Base-by-base conservation (phyloP, 164 flowering plant genomes). In the Taxillus chinensis region DNA sequence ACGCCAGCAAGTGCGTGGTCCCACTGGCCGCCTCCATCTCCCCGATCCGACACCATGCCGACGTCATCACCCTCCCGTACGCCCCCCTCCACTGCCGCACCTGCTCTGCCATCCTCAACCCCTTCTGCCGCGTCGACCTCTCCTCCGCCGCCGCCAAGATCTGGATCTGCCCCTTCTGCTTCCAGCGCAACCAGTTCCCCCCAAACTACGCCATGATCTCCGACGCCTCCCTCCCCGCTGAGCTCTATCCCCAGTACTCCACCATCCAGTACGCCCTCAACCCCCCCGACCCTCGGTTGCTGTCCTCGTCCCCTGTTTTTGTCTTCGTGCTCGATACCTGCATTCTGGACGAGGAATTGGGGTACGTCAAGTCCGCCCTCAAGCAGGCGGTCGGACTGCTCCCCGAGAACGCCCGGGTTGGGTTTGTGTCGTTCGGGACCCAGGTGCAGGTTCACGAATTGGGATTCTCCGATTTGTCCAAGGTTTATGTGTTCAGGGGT, bases 141-240 rank as follows among this genome's bases (percentile, higher is more conserved):
- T 16, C 74, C 9, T 87, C 89, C 62, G 27, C 27, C 27, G 51
- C 64, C n/a, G 85, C 82, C 69, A 87, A 82, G 74, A 84, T 88
- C 70, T 93, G 98, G 98, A 88, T 84, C 89, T 93, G 97, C 71
- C 97, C 95, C 0, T 82, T 93, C 57, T 90, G 97, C 70, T 84
- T 71, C 64, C 86, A 84, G 66, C 82, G 98, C 61, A 88, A 84
- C 55, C 96, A 85, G 8, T 93, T 93, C 66, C 98, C 97, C 0
- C 95, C 68, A 0, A 87, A 84, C 51, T 93, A 90, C 65, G 40
- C 79, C 49, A 63, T 64, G 57, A 83, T 93, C 70, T 81, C 86
- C 60, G 90, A 85, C 41, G 68, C 83, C 59, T 82, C 86, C 61
- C 67, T 89, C 53, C 99, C 99, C 13, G 92, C 88, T n/a, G 99